A percentile compares a stretch with the other conserved stretches of the same genome.
Conservation (phyloP, 2,329 filamentous ascomycete species). For the Zasmidium citrigriseum region DNA sequence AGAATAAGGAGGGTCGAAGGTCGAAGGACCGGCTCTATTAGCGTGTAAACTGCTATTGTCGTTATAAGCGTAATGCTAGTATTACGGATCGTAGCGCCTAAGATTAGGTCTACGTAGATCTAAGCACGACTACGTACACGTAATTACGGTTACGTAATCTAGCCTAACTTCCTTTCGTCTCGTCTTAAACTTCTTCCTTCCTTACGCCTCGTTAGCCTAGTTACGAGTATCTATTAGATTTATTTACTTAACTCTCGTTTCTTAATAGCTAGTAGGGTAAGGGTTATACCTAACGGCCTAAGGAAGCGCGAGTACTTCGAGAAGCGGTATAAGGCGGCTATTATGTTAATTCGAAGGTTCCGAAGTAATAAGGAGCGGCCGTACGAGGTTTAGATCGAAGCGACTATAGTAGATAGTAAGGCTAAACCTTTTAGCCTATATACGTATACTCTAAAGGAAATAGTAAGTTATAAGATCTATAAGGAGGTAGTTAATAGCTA, state of each 20-base stretch:
- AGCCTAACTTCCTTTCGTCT: no score
- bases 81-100: no score
- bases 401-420: no score
- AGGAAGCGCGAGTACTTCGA: neutral
- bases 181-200: no score
- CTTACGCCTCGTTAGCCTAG: no score
- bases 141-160: no score
- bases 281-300: neutral
- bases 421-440: no score
- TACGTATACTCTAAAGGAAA: neutral
- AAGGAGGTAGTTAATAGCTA: neutral
- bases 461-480: neutral
- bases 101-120: no score
- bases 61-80: neutral
- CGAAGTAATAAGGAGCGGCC: neutral
- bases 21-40: neutral
- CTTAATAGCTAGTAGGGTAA: neutral
- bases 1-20: neutral
- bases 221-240: no score
- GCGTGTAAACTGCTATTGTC: neutral
- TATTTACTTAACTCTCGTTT: no score
- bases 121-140: no score
- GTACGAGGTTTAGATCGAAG: neutral
- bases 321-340: neutral
- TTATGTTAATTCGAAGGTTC: neutral